Conservation (phyloP, 2,329 filamentous ascomycete genomes). For the Aspergillus quadricinctus region DNA sequence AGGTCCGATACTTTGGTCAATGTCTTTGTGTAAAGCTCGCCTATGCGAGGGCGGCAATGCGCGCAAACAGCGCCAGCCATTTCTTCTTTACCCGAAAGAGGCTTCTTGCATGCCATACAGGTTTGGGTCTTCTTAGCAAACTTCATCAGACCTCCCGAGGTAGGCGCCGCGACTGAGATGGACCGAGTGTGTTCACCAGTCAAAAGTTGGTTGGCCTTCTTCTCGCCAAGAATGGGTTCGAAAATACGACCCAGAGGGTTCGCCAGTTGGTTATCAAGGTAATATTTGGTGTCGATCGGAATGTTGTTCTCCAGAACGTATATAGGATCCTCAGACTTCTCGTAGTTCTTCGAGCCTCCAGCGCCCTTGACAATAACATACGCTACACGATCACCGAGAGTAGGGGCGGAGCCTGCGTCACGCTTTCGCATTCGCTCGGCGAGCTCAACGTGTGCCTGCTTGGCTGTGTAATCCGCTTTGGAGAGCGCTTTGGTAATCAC, state of each 20-base stretch:
- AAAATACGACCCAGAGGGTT: constrained; percentile 95
- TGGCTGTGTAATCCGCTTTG: constrained; percentile 82
- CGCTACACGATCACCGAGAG: constrained; percentile 89
- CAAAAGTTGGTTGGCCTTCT: constrained; percentile 78
- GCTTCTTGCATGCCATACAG: constrained; percentile 99
- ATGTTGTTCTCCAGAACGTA: constrained; percentile 97
- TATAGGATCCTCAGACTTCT: constrained; percentile 94
- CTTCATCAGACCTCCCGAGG: constrained; percentile 93
- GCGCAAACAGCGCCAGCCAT: constrained; percentile 80
- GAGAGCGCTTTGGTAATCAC: constrained; percentile 97
- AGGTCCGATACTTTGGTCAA: constrained; percentile 84
- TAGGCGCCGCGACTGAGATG: constrained; percentile 87
- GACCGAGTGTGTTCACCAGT: constrained; percentile 93
- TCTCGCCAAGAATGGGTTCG: constrained; percentile 93
- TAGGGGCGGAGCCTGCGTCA: constrained; percentile 88
- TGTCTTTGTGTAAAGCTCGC: constrained; percentile 90
- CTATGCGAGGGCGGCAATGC: constrained; percentile 77
- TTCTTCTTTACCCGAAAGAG: constrained; percentile 74
- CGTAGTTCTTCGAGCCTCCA: constrained; percentile 87
- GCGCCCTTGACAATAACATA: constrained; percentile 97
- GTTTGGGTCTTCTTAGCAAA: constrained; percentile 97
- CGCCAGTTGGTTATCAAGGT: constrained; percentile 94
- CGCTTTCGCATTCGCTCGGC: constrained; percentile 96
- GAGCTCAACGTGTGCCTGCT: constrained; percentile 94
- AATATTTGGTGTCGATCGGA: constrained; percentile 97